Percentiles rank a stretch among this genome's conserved stretches.
Conservation (phyloP, 169 alveolate genomes). For the Amoebophrya sp. region DNA sequence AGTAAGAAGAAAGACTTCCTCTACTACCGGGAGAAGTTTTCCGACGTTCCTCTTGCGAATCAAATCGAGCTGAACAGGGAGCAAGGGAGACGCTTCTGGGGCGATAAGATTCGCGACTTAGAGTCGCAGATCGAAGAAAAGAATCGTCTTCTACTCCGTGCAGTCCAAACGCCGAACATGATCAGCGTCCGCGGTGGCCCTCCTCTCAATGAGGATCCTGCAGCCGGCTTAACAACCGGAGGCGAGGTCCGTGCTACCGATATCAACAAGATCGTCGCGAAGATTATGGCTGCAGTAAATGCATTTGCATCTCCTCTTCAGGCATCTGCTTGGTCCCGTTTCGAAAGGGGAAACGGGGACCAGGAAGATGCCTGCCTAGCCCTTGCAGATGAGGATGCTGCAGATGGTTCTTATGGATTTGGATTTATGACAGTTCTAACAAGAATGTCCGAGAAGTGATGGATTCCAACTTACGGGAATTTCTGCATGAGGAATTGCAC, state of each 20-base stretch:
- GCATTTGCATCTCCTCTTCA: too few relatives aligned
- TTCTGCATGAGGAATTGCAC: background rate
- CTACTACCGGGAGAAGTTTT: slow-evolving; percentile 17
- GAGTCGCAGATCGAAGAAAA: background rate
- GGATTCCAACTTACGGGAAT: background rate
- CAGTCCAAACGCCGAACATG: background rate
- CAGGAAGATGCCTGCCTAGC: too few relatives aligned
- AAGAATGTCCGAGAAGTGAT: background rate
- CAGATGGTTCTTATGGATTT: too few relatives aligned
- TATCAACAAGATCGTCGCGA: background rate
- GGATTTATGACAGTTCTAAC: too few relatives aligned
- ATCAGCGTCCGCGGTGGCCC: background rate
- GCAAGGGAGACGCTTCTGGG: background rate
- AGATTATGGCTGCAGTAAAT: too few relatives aligned
- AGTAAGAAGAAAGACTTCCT: too few relatives aligned
- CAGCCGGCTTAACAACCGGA: background rate
- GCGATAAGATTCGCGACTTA: background rate
- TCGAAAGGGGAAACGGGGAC: too few relatives aligned
- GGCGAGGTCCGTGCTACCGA: background rate
- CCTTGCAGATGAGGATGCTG: too few relatives aligned
- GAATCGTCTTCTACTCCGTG: background rate
- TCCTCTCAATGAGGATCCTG: background rate
- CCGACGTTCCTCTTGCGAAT: background rate
- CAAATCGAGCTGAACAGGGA: background rate
- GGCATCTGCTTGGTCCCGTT: too few relatives aligned